These are phyloP conservation scores for Phytophthora litchii DNA, from an alignment of 352 stramenopile genomes.

Conservation along the genomic window DNA sequence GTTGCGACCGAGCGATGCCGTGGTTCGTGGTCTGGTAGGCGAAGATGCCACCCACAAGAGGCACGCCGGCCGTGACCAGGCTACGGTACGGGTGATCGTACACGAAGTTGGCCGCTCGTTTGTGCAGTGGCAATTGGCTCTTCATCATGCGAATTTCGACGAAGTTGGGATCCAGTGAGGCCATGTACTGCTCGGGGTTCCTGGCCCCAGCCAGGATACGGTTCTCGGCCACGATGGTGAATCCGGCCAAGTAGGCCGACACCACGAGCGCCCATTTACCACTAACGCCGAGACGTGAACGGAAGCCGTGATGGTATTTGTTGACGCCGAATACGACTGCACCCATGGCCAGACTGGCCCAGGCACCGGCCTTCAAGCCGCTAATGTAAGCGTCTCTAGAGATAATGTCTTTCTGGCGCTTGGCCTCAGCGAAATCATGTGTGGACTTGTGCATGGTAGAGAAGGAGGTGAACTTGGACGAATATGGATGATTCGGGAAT, in stretches of 20 bases:
- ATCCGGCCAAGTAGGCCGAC: constrained; percentile 43
- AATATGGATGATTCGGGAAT: constrained; percentile 20
- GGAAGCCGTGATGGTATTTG: constrained; percentile 44
- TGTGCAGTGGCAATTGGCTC: constrained; percentile 29
- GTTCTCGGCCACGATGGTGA: constrained; percentile 45
- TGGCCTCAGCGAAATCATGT: constrained; percentile 26
- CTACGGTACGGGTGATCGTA: constrained; percentile 52
- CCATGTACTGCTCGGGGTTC: constrained; percentile 48
- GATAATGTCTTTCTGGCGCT: constrained; percentile 43
- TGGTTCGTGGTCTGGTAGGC: constrained; percentile 39
- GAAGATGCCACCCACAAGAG: constrained; percentile 47
- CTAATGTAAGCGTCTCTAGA: constrained; percentile 36
- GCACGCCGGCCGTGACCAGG: constrained; percentile 32
- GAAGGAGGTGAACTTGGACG: constrained; percentile 10
- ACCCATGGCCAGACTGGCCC: constrained; percentile 24
- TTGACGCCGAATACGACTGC: constrained; percentile 37
- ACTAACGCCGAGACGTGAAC: constrained; percentile 44
- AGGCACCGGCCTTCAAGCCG: constrained; percentile 38
- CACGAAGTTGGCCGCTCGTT: constrained; percentile 44
- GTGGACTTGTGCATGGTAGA: constrained; percentile 28
- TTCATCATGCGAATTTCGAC: constrained; percentile 26
- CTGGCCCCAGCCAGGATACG: constrained; percentile 34
- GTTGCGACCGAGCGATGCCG: constrained; percentile 39
- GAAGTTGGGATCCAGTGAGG: constrained; percentile 38
- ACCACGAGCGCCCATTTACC: constrained; percentile 52